phyloP scores from a whole-genome alignment of 2,329 filamentous ascomycete species.

The Aspergillus chevalieri region DNA sequence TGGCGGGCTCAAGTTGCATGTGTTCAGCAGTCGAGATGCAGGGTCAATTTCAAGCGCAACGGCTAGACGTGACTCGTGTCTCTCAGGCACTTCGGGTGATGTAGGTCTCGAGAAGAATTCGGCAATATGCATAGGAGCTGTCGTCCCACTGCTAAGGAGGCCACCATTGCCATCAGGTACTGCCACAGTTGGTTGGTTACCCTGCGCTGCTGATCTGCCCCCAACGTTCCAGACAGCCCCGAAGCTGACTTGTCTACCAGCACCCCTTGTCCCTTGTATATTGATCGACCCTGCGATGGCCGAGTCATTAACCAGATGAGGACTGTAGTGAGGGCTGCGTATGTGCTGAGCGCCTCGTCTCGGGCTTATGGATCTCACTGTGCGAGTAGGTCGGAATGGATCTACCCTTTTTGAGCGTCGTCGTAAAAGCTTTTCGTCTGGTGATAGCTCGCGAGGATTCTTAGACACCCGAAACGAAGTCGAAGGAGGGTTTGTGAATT shows the following conservation, averaged over 20 bases:
- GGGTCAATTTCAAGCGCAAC: slow-evolving; percentile 75
- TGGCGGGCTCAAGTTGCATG: slow-evolving; percentile 25
- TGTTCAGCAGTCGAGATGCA: slow-evolving; percentile 59
- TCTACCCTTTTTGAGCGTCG: slow-evolving; percentile 41
- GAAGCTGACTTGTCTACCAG: slow-evolving; percentile 51
- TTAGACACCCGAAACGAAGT: slow-evolving; percentile 51
- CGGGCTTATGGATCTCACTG: slow-evolving; percentile 15
- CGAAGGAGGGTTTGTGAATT: slow-evolving; percentile 35
- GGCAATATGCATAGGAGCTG: slow-evolving; percentile 58
- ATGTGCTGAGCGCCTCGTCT: slow-evolving; percentile 9
- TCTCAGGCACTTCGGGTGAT: slow-evolving; percentile 57
- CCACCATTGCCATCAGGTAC: slow-evolving; percentile 59
- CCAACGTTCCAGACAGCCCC: slow-evolving; percentile 74
- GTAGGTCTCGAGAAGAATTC: slow-evolving; percentile 48
- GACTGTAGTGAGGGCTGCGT: slow-evolving; percentile 24
- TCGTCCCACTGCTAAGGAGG: slow-evolving; percentile 63
- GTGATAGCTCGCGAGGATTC: slow-evolving; percentile 39
- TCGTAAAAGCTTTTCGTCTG: slow-evolving; percentile 43
- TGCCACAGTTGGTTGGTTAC: slow-evolving; percentile 32
- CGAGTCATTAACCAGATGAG: slow-evolving; percentile 28
- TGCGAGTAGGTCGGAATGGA: slow-evolving; percentile 47
- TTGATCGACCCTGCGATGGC: slow-evolving; percentile 6
- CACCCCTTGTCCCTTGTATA: slow-evolving; percentile 6
- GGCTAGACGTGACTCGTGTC: slow-evolving; percentile 69
- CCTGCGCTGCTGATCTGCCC: slow-evolving; percentile 54